phyloP scores from a whole-genome alignment of 768 basidiomycete species.

The Boletus eberwhitei region DNA sequence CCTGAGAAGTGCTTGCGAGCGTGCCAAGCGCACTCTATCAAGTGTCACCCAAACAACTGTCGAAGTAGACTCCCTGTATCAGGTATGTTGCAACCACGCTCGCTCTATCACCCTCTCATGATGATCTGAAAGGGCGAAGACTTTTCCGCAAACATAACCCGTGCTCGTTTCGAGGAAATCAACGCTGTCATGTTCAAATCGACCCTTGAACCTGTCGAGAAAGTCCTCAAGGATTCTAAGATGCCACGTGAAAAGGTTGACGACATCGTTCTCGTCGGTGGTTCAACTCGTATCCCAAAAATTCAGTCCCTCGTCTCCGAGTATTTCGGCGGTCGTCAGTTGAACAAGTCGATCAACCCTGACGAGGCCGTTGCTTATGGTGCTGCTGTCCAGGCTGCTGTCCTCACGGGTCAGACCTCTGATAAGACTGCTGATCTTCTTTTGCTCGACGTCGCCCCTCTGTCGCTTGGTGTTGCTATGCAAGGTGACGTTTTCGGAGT shows the following conservation, averaged over 20 bases:
- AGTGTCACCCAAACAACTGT: conserved; percentile 98
- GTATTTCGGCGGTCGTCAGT: conserved; percentile 94
- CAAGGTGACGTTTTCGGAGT: conserved; percentile 99
- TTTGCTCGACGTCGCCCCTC: conserved; percentile 96
- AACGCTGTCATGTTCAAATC: conserved; percentile 94
- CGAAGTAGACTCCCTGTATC: conserved; percentile 98
- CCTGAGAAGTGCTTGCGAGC: conserved; percentile 95
- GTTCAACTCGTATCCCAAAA: conserved; percentile 99
- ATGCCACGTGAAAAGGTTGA: conserved; percentile 96
- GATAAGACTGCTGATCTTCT: conserved; percentile 99
- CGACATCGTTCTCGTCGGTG: conserved; percentile 99
- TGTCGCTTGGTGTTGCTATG: conserved; percentile 99
- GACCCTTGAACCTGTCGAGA: conserved; percentile 97
- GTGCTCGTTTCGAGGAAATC: conserved; percentile 99
- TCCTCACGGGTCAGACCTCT: conserved; percentile 97
- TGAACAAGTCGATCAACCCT: conserved; percentile 99
- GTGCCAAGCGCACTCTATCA: conserved; percentile 98
- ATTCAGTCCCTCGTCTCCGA: conserved; percentile 98
- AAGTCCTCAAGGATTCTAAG: conserved; percentile 98
- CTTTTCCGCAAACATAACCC: conserved; percentile 97
- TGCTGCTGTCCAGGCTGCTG: conserved; percentile 98
- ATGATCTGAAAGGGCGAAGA: conserved; percentile 73
- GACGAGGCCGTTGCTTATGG: conserved; percentile 99
- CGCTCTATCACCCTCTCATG: conserved; percentile 4
- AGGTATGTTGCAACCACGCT: conserved; percentile 45